Percentiles rank a stretch among this genome's conserved stretches.
Conservation (phyloP, 192 early-diverging fungal genomes). For the Cetraspora pellucida region DNA sequence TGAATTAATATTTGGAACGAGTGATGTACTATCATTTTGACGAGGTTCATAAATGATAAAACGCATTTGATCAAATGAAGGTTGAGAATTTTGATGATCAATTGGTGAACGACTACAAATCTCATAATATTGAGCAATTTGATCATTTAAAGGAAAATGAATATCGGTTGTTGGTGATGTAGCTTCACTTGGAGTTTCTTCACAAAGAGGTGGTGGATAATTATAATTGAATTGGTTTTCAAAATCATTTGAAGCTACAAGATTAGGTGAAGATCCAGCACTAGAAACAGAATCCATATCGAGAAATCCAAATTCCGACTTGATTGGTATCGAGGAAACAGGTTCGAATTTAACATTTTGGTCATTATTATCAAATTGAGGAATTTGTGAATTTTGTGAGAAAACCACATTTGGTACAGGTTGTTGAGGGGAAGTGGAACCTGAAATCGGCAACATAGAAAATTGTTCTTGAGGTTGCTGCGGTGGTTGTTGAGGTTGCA, state of each 20-base stretch:
- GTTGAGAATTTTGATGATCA: neutral
- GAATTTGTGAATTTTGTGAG: neutral
- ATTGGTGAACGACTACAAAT: neutral
- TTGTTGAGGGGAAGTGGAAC: neutral
- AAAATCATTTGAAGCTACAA: conserved; percentile 10
- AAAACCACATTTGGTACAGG: conserved; percentile 4
- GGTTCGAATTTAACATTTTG: neutral
- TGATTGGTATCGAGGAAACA: neutral
- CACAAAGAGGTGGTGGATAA: neutral
- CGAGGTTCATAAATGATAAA: conserved; percentile 35
- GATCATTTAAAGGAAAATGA: neutral
- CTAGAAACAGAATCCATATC: conserved; percentile 11
- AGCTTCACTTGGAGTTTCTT: conserved; percentile 18
- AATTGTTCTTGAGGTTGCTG: neutral
- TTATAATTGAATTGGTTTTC: conserved; percentile 9
- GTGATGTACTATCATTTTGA: conserved; percentile 10
- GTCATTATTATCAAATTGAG: neutral
- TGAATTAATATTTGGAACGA: conserved; percentile 15
- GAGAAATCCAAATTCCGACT: conserved; percentile 13
- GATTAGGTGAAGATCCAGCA: conserved; percentile 17
- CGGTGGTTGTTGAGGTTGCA: neutral
- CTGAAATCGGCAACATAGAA: neutral
- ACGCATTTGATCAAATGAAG: conserved; percentile 31
- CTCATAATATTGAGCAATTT: conserved; percentile 4
- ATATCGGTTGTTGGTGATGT: neutral